Base-by-base conservation (phyloP, 768 basidiomycete genomes). In the Clitopilus hobsonii region DNA sequence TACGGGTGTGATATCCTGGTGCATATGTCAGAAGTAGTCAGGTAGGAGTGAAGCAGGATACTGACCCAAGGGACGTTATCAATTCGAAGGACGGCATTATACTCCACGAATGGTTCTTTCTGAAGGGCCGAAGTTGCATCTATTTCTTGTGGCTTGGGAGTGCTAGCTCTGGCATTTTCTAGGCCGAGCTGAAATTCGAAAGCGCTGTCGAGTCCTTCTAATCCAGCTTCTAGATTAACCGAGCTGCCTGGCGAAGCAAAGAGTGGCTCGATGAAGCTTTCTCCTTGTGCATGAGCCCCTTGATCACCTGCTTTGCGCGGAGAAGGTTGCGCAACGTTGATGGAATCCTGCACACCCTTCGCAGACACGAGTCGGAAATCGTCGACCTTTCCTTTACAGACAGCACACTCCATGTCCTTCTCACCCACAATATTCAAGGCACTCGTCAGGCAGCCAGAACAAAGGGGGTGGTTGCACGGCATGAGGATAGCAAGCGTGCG, bases 31-130 rank as follows among this genome's bases (percentile, higher is more conserved):
- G 13, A 38, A 23, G 45, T 38, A 54, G 47, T 50, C 38, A 53
- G 28, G 28, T 7, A 49, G 24, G 29, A 22, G 16, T 11, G 51
- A 28, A 52, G 27, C 49, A 2, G 26, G 22, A 27, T 51, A 38
- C 38, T n/a, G 63, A 91, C 89, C 91, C 91, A 93, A 50, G 91
- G 91, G 53, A 93, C 89, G 62, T 94, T 93, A 66, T 93, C 91
- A 60, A 94, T 88, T 23, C 91, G 76, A 41, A 94, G 76, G 11
- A 93, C 90, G 26, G 85, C 75, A 23, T 77, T 71, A 29, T 82
- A 79, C 41, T 70, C 63, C n/a, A n/a, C n/a, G n/a, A n/a, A n/a
- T n/a, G n/a, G n/a, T n/a, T n/a, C n/a, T n/a, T n/a, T n/a, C n/a
- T n/a, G n/a, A n/a, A n/a, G n/a, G n/a, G n/a, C 49, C 60, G 22